Percentiles rank a stretch among this genome's conserved stretches.
Conservation (phyloP, 495 filamentous ascomycete genomes). For the Penicillium herquei region DNA sequence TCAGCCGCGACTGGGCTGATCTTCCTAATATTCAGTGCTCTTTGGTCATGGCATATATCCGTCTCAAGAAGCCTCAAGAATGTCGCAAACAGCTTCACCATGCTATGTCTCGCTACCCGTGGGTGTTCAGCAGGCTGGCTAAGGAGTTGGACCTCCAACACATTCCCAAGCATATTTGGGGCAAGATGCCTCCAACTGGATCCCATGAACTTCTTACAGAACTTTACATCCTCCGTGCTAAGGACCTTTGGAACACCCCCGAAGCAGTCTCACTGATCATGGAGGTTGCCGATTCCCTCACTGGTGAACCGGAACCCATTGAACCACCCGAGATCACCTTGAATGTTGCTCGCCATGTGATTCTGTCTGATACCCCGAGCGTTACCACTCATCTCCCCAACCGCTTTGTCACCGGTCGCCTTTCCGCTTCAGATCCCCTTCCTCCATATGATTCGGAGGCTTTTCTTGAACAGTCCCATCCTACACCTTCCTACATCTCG, state of each 20-base stretch:
- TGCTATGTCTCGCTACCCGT: constrained; percentile 73
- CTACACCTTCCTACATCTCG: constrained; percentile 34
- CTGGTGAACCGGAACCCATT: constrained; percentile 34
- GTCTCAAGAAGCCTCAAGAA: constrained; percentile 60
- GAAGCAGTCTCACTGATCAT: constrained; percentile 68
- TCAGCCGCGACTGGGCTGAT: constrained; percentile 46
- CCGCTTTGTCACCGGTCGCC: constrained; percentile 39
- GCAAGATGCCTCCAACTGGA: constrained; percentile 61
- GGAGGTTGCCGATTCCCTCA: constrained; percentile 62
- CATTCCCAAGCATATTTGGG: constrained; percentile 78
- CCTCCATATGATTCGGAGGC: constrained; percentile 47
- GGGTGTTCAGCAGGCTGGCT: constrained; percentile 76
- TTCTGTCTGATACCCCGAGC: constrained; percentile 67
- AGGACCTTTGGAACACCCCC: constrained; percentile 88
- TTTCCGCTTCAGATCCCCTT: constrained; percentile 46
- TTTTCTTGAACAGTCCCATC: constrained; percentile 38
- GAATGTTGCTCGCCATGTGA: constrained; percentile 73
- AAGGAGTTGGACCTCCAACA: constrained; percentile 70
- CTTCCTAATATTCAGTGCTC: constrained; percentile 71
- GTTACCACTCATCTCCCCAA: constrained; percentile 44
- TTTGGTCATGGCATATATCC: constrained; percentile 67
- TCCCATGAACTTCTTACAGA: constrained; percentile 73
- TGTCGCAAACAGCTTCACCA: constrained; percentile 60
- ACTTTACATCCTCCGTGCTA: constrained; percentile 75
- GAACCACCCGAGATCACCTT: constrained; percentile 52